phyloP scores from a whole-genome alignment of 495 filamentous ascomycete genomes.

The Schizothecium vesticola region DNA sequence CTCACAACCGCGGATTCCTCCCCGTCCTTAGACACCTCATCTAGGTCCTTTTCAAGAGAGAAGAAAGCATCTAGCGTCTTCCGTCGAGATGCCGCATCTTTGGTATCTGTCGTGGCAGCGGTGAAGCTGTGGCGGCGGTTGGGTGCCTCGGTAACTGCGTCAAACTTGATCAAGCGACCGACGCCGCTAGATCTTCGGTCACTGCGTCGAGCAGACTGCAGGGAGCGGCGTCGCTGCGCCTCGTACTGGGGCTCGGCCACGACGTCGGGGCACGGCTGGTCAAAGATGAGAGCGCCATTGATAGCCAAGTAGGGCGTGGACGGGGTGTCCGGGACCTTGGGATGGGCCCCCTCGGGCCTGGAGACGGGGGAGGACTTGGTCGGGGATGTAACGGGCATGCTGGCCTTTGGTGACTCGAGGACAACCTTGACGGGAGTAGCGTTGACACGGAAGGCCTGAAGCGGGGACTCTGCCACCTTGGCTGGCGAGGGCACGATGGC shows the following conservation, averaged over 20 bases:
- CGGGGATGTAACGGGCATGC: constrained; percentile 15
- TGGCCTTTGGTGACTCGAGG: constrained; percentile 21
- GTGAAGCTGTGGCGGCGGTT: constrained; percentile 30
- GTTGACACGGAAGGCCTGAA: constrained; percentile 20
- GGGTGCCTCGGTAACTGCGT: constrained; percentile 10
- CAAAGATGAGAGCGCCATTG: constrained; percentile 25
- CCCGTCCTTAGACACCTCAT: background rate
- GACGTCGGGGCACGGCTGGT: constrained; percentile 20
- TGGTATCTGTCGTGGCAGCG: background rate
- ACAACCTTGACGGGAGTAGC: constrained; percentile 26
- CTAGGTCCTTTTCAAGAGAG: background rate
- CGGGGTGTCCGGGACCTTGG: background rate
- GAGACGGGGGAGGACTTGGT: constrained; percentile 13
- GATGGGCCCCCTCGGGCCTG: background rate
- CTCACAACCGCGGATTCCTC: constrained; percentile 8
- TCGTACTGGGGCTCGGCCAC: constrained; percentile 23
- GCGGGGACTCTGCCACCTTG: constrained; percentile 26
- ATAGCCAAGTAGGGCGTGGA: background rate
- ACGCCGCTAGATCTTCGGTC: constrained; percentile 23
- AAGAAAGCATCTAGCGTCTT: constrained; percentile 18
- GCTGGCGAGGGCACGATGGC: constrained; percentile 12
- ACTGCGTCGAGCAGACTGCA: constrained; percentile 24
- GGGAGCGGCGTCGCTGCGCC: constrained; percentile 22
- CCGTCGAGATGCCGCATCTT: constrained; percentile 13
- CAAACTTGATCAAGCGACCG: constrained; percentile 15